Evolutionary conservation across 495 filamentous ascomycete species (phyloP).

Genomic region (Cercophora newfieldiana): DNA sequence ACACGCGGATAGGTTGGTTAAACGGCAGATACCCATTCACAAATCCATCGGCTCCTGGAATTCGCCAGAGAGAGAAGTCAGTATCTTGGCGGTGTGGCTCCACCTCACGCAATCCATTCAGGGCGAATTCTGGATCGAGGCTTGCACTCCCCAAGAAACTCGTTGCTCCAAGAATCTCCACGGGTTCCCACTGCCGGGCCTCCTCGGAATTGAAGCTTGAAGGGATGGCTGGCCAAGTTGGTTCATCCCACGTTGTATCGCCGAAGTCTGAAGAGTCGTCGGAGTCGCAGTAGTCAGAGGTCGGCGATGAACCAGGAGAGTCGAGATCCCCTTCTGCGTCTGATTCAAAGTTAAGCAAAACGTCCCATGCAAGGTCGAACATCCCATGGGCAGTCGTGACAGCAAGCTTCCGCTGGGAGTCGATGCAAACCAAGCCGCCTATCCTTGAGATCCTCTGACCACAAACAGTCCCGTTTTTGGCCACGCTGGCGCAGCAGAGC

Average conservation of each 20-base stretch:
- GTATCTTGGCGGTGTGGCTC: background rate
- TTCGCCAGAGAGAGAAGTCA: background rate
- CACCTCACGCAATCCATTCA: background rate
- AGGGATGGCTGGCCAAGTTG: background rate
- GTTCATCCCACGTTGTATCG: background rate
- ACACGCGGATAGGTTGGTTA: background rate
- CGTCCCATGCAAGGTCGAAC: background rate
- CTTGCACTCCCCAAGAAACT: background rate
- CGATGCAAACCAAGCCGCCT: background rate
- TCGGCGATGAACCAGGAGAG: too few relatives aligned
- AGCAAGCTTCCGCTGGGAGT: background rate
- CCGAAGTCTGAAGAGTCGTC: background rate
- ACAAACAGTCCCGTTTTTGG: background rate
- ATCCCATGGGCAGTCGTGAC: background rate
- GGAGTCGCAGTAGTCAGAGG: background rate
- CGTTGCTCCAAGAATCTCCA: background rate
- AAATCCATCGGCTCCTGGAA: background rate
- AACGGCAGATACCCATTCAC: background rate
- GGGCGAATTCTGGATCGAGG: background rate
- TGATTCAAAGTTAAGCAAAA: background rate
- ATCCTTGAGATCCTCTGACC: background rate
- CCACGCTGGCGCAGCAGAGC: background rate
- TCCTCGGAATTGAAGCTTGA: background rate
- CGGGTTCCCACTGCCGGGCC: background rate
- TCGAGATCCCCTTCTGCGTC: background rate